A percentile compares a stretch with the other conserved stretches of the same genome.
Conservation (phyloP, 179 eudicot species). For the Nepenthes alata region DNA sequence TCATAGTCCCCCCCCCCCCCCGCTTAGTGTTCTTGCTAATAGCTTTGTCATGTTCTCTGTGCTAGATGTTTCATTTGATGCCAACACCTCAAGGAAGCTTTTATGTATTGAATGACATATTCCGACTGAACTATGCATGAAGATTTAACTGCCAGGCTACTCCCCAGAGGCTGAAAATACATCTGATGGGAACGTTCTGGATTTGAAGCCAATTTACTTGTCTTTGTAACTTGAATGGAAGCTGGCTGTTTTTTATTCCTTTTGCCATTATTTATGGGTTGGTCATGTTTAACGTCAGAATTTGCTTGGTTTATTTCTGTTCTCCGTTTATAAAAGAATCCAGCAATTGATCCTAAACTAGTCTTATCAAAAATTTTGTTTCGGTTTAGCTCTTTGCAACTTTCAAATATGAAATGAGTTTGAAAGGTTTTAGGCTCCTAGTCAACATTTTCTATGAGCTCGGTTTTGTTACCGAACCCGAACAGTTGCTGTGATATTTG, state of each 20-base stretch:
- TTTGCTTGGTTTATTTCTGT: too few relatives aligned
- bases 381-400: too few relatives aligned
- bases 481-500: too few relatives aligned
- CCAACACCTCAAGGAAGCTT: conserved; percentile 59
- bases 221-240: conserved; percentile 12
- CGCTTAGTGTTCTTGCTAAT: background rate
- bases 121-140: conserved; percentile 56
- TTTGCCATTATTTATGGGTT: too few relatives aligned
- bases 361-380: too few relatives aligned
- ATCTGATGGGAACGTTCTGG: conserved; percentile 6
- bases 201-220: conserved; percentile 2
- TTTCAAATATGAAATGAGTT: too few relatives aligned
- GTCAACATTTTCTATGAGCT: too few relatives aligned
- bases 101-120: conserved; percentile 48
- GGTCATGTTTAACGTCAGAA: too few relatives aligned
- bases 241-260: background rate
- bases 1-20: background rate
- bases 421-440: too few relatives aligned
- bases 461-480: too few relatives aligned
- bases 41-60: background rate
- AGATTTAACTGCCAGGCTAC: conserved; percentile 2
- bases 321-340: too few relatives aligned
- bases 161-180: conserved; percentile 7
- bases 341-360: too few relatives aligned
- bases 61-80: conserved; percentile 57